Conservation (phyloP, 169 alveolate genomes). For the Besnoitia besnoiti region DNA sequence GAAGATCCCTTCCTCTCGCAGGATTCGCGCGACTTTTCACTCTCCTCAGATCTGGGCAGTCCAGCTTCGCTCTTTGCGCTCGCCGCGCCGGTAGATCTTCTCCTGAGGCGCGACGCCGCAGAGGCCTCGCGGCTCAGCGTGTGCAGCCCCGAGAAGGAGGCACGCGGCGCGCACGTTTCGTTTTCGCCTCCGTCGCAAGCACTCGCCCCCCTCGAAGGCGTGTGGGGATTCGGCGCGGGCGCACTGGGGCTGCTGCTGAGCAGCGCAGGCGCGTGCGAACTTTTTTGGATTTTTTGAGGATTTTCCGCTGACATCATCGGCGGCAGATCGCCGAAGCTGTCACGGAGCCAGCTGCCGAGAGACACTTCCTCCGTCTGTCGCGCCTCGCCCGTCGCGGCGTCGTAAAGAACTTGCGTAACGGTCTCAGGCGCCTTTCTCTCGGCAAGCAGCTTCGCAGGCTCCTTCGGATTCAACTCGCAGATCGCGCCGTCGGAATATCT, state of each 20-base stretch:
- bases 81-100: too few relatives aligned
- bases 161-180: too few relatives aligned
- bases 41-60: too few relatives aligned
- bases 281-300: not conserved
- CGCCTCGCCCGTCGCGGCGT: not conserved
- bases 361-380: not conserved
- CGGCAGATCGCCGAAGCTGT: not conserved
- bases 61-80: too few relatives aligned
- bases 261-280: not conserved
- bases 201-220: too few relatives aligned
- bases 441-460: conserved; percentile 3
- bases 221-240: too few relatives aligned
- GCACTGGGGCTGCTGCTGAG: not conserved
- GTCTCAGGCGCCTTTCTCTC: not conserved
- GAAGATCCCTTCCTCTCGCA: too few relatives aligned
- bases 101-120: too few relatives aligned
- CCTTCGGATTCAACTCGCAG: conserved; percentile 1
- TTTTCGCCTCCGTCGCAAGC: too few relatives aligned
- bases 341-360: not conserved
- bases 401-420: not conserved
- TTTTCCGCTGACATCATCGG: not conserved
- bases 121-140: too few relatives aligned
- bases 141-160: too few relatives aligned
- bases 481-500: conserved; percentile 30
- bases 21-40: too few relatives aligned